Evolutionary conservation across 1,284 basidiomycete genomes (phyloP).

Genomic region (Rhodofomes roseus): DNA sequence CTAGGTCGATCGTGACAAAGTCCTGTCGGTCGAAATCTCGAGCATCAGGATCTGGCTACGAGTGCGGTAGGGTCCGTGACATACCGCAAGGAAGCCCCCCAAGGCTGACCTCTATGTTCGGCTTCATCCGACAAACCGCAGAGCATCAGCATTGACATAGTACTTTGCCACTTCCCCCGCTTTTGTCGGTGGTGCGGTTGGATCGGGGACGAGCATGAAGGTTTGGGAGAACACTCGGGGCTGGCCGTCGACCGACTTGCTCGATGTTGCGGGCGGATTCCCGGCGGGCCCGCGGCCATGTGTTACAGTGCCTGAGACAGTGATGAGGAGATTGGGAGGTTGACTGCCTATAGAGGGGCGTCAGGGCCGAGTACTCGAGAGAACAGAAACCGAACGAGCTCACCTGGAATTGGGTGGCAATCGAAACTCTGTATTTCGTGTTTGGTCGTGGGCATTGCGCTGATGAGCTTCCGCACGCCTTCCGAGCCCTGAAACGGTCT

Average conservation of each 20-base stretch:
- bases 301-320: constrained; percentile 73
- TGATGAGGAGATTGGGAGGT: constrained; percentile 74
- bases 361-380: neutral
- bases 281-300: constrained; percentile 61
- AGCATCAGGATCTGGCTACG: neutral
- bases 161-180: constrained; percentile 75
- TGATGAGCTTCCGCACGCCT: constrained; percentile 60
- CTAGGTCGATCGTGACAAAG: neutral
- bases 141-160: constrained; percentile 69
- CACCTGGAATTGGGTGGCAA: constrained; percentile 84
- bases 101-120: neutral
- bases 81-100: neutral
- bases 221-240: constrained; percentile 83
- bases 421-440: constrained; percentile 85
- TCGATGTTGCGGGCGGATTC: constrained; percentile 49
- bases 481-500: constrained; percentile 69
- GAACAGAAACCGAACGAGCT: constrained; percentile 17
- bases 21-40: neutral
- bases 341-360: constrained; percentile 47
- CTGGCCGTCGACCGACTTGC: constrained; percentile 64
- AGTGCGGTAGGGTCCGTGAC: neutral
- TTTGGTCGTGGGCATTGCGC: constrained; percentile 68
- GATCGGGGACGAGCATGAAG: constrained; percentile 78
- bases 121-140: constrained; percentile 71
- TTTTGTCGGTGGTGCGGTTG: constrained; percentile 54